Evolutionary conservation across 768 basidiomycete genomes (phyloP), one percentile per base, ranked within the genome.

Genomic region (Trametes villosa): DNA sequence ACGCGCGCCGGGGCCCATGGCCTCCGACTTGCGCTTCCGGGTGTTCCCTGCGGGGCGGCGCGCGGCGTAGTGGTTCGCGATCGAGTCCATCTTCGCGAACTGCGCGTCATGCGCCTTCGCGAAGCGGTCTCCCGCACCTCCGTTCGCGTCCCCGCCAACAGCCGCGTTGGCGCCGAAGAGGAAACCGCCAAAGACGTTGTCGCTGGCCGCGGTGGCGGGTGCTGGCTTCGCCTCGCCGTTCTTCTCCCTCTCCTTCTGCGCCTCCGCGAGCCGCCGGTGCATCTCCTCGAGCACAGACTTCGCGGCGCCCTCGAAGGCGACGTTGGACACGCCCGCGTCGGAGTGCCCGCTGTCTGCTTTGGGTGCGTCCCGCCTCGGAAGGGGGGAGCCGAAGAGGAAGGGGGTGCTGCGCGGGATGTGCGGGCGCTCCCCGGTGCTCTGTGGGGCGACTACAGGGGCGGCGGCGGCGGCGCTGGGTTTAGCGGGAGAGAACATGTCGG

Each of bases 371-470:
- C 89, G 79, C 59, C 83, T 82, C 8, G 88, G 85, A 3, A 83
- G 79, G 0, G 90, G 87, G 0, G 91, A 92, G 26, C 91, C 91
- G 66, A 94, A 94, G 22, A 91, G 70, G 75, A 93, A 94, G 0
- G 86, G 84, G 24, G 81, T 72, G 53, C 70, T 70, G 42, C 70
- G 72, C 3, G 75, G 68, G 5, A 73, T 53, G 24, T 57, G 36
- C 34, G 53, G 24, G 22, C 55, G 53, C 7, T 36, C 38, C 3
- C n/a, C 34, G 30, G n/a, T 41, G 27, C 8, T 41, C 13, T n/a
- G 42, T n/a, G 48, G 46, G 20, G 11, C 44, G 12, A 57, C 41
- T 18, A 29, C 18, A 22, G 47, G 30, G 18, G 49, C 59, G 18
- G 49, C 60, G 11, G 44, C 36, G 15, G 49, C 62, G 17, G 46